A percentile compares a stretch with the other conserved stretches of the same genome.
Conservation (phyloP, 805 yeast species). For the Jamesozyma lodderae region DNA sequence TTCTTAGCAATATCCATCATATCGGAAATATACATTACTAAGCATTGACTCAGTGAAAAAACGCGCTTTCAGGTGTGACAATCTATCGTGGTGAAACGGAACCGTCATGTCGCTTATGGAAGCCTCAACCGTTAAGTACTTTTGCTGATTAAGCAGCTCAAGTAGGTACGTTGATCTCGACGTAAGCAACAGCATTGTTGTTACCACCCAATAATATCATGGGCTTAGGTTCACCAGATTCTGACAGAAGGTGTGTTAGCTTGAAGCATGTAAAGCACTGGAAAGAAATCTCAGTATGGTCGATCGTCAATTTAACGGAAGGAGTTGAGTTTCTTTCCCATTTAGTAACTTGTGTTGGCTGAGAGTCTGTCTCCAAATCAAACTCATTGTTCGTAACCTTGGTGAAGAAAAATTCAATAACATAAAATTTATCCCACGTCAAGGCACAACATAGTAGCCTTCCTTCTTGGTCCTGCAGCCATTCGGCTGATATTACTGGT, state of each 20-base stretch:
- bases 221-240: no score
- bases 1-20: no score
- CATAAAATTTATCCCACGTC: constrained; percentile 10
- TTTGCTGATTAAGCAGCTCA: no score
- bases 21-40: no score
- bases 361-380: not conserved
- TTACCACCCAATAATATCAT: not conserved
- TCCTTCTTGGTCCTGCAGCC: constrained; percentile 8
- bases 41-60: no score
- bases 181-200: not conserved
- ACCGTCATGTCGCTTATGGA: no score
- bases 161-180: not conserved
- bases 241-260: no score
- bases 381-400: not conserved
- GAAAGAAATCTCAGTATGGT: not conserved
- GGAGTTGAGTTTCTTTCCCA: not conserved
- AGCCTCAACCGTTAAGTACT: no score
- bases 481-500: constrained; percentile 14
- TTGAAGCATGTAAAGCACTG: no score
- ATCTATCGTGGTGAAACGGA: no score
- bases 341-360: not conserved
- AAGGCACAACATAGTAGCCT: constrained; percentile 7
- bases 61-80: no score
- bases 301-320: not conserved
- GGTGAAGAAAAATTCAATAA: constrained; percentile 3